phyloP scores from a whole-genome alignment of 768 basidiomycete species.

The Suillus plorans region DNA sequence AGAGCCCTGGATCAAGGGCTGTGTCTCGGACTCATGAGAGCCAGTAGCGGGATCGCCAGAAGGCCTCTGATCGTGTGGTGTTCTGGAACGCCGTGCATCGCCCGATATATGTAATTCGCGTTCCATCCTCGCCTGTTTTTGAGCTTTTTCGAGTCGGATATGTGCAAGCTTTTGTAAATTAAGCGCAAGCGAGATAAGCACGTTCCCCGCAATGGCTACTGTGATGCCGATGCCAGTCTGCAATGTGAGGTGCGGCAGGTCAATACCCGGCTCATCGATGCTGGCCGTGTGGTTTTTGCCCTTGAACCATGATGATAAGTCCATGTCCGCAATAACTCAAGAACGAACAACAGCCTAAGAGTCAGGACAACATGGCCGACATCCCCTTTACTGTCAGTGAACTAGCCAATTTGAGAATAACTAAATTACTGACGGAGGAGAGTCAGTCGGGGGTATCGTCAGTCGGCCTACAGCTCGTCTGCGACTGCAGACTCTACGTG shows the following conservation, averaged over 20 bases:
- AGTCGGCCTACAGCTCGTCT: not conserved
- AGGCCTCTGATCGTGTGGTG: not conserved
- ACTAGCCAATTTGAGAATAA: not conserved
- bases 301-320: slow-evolving; percentile 12
- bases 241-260: slow-evolving; percentile 54
- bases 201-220: slow-evolving; percentile 80
- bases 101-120: slow-evolving; percentile 9
- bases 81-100: not conserved
- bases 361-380: not conserved
- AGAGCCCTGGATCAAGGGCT: slow-evolving; percentile 22
- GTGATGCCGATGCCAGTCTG: slow-evolving; percentile 73
- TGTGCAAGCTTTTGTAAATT: slow-evolving; percentile 95
- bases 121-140: slow-evolving; percentile 21
- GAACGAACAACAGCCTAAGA: not conserved
- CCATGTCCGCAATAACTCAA: not conserved
- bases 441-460: not conserved
- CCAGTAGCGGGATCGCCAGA: not conserved
- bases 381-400: not conserved
- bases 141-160: slow-evolving; percentile 53
- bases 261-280: slow-evolving; percentile 29
- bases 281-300: slow-evolving; percentile 3
- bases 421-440: not conserved
- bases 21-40: slow-evolving; percentile 19
- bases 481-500: not conserved
- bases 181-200: slow-evolving; percentile 87